Base-by-base conservation (phyloP, 208 protist species). In the Leishmania tarentolae region DNA sequence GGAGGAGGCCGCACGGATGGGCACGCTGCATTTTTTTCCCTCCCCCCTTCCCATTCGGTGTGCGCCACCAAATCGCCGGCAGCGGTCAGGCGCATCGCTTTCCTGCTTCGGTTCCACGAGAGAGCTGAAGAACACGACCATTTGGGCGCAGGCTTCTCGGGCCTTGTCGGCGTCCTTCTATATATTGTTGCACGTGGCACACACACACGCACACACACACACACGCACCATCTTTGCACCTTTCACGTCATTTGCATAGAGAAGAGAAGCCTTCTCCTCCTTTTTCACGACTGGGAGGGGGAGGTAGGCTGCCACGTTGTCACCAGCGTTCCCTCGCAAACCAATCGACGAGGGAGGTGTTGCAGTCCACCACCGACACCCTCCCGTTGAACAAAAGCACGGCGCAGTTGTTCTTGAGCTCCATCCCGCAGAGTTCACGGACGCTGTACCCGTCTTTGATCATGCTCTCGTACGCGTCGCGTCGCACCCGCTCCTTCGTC, bases 401-500 rank as follows among this genome's bases (percentile, higher is more conserved):
- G 19, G 13, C 42, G 65, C 93, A 96, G 37, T 83, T 78, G 52
- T 88, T 88, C 37, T 82, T 56, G 61, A 96, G 94, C 31, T 40
- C 65, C 93, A 93, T 95, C 0, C 87, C 93, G 59, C 93, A 96
- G 53, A 96, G 83, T 8, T 72, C 76, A 15, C 93, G 90, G 63
- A 95, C 86, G 8, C 59, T 46, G 71, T 93, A 95, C 15, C 91
- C 93, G 79, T 86, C 85, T 19, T 75, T 28, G 19, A 88, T 73
- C 2, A 5, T 68, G 21, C 75, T 79, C 35, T 85, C 81, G 57
- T 82, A 87, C 28, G 63, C 82, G 61, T 93, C 90, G 0, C 90
- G 83, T 37, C 93, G 88, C 21, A 96, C 81, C n/a, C 93, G 88
- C 80, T 96, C 88, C 83, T 95, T 95, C 53, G 88, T 86, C 11